Conservation (phyloP, 176 grass and related monocot genomes). For the Echinochloa phyllopogon region DNA sequence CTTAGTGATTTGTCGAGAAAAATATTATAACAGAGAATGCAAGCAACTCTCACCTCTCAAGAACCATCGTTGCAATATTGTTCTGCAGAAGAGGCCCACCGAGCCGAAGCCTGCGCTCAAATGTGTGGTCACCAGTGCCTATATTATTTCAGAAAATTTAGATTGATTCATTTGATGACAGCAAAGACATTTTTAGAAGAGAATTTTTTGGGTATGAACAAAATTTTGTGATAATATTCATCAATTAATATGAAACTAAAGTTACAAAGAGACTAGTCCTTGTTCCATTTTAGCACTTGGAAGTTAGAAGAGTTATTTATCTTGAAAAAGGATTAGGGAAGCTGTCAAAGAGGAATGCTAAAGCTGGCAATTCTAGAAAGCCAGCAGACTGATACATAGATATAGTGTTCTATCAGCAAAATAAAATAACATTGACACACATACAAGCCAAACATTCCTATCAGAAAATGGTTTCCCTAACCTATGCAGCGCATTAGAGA, state of each 20-base stretch:
- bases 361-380: conserved; percentile 14
- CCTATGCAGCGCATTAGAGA: neutral
- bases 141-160: conserved; percentile 38
- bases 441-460: conserved; percentile 10
- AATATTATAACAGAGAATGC: neutral
- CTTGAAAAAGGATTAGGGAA: neutral
- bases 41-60: conserved; percentile 85
- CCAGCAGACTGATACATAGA: neutral
- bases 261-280: neutral
- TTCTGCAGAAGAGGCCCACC: conserved; percentile 86
- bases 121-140: conserved; percentile 97
- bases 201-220: neutral
- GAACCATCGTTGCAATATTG: conserved; percentile 99
- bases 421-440: conserved; percentile 21
- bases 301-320: neutral
- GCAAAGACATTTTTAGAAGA: neutral
- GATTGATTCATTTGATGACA: neutral
- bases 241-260: neutral
- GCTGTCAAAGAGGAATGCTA: neutral
- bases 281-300: neutral
- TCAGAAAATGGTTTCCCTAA: conserved; percentile 34
- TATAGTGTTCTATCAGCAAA: neutral
- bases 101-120: conserved; percentile 87
- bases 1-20: neutral
- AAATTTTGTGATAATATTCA: neutral